phyloP scores from a whole-genome alignment of 1,284 basidiomycete genomes.

The Ganoderma lingzhi region DNA sequence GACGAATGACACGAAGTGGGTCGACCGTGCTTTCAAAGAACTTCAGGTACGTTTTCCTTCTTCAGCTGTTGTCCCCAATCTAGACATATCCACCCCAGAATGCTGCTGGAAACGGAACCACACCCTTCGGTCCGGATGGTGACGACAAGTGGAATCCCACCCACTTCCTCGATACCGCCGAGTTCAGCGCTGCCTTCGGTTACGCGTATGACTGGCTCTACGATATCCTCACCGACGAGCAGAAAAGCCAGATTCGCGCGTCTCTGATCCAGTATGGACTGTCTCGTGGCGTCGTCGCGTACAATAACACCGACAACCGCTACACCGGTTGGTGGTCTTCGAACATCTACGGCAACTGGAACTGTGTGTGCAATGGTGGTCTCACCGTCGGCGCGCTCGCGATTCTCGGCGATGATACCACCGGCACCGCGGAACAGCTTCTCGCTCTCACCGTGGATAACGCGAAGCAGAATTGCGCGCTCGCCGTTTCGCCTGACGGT shows the following conservation, averaged over 20 bases:
- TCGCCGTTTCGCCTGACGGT: slow-evolving; percentile 75
- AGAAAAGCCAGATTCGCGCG: slow-evolving; percentile 75
- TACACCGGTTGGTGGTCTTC: slow-evolving; percentile 67
- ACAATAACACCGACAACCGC: slow-evolving; percentile 50
- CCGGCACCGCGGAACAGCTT: slow-evolving; percentile 74
- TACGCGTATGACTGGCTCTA: slow-evolving; percentile 98
- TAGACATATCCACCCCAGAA: slow-evolving; percentile 53
- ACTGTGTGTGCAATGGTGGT: slow-evolving; percentile 96
- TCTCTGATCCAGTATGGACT: slow-evolving; percentile 88
- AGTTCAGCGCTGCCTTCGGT: slow-evolving; percentile 87
- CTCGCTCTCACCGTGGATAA: slow-evolving; percentile 77
- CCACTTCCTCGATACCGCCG: slow-evolving; percentile 96
- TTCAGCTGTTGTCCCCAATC: neutral
- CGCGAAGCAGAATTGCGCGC: slow-evolving; percentile 83
- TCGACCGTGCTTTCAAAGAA: slow-evolving; percentile 87
- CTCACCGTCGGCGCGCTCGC: slow-evolving; percentile 91
- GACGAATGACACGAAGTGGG: slow-evolving; percentile 90
- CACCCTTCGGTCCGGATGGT: slow-evolving; percentile 66
- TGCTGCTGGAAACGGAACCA: slow-evolving; percentile 70
- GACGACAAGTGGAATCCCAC: slow-evolving; percentile 79
- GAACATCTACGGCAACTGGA: slow-evolving; percentile 88
- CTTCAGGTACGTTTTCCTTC: slow-evolving; percentile 63
- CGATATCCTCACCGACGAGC: slow-evolving; percentile 81
- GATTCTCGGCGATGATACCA: slow-evolving; percentile 86
- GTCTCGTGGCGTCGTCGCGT: slow-evolving; percentile 63